Conservation (phyloP, 805 yeast species). For the Teunomyces cretensis region DNA sequence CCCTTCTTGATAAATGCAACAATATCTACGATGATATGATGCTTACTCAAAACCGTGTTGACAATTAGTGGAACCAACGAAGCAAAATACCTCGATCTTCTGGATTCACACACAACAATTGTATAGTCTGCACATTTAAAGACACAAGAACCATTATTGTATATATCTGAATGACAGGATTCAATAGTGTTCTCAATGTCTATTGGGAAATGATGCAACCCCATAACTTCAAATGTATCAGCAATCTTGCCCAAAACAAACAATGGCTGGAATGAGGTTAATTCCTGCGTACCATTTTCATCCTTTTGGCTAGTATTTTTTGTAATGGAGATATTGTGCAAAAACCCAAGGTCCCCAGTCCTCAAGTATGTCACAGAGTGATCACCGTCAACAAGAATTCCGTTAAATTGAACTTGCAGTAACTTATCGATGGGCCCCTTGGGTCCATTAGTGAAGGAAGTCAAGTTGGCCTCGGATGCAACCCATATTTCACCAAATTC, state of each 20-base stretch:
- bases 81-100: conserved; percentile 52
- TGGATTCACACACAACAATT: conserved; percentile 69
- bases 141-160: conserved; percentile 58
- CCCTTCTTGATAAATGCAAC: conserved; percentile 73
- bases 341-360: conserved; percentile 93
- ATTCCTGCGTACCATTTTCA: conserved; percentile 15
- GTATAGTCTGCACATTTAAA: conserved; percentile 82
- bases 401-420: conserved; percentile 52
- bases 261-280: conserved; percentile 63
- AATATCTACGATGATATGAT: conserved; percentile 79
- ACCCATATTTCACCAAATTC: conserved; percentile 99
- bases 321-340: conserved; percentile 64
- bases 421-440: conserved; percentile 53
- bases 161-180: conserved; percentile 54
- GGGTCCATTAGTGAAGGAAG: conserved; percentile 56
- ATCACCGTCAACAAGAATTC: conserved; percentile 64
- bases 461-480: conserved; percentile 78
- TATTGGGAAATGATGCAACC: conserved; percentile 84
- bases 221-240: conserved; percentile 87
- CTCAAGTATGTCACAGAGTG: conserved; percentile 62
- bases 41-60: conserved; percentile 73
- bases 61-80: conserved; percentile 82
- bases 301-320: conserved; percentile 37
- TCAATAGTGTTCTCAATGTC: conserved; percentile 67
- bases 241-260: conserved; percentile 82